A percentile compares a stretch with the other conserved stretches of the same genome.
phyloP scores from a whole-genome alignment of 1,139 yeast species.

The Protomyces macrosporus region DNA sequence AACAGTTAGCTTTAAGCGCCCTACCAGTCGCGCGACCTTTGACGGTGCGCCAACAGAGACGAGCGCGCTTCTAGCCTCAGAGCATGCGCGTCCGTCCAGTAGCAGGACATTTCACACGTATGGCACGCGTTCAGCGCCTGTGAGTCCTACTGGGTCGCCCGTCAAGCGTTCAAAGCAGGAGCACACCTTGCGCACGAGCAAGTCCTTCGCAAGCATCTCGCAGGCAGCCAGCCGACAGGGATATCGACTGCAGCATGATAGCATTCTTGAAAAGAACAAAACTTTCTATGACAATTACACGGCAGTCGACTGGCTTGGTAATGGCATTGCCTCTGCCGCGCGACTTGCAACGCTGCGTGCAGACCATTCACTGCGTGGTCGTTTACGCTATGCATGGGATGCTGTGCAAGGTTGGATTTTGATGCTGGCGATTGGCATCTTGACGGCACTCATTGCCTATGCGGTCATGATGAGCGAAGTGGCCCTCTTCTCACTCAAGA shows the following conservation, averaged over 20 bases:
- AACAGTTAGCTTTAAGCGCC: not conserved
- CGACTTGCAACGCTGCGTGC: slow-evolving; percentile 44
- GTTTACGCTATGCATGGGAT: slow-evolving; percentile 37
- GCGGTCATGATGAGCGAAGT: slow-evolving; percentile 51
- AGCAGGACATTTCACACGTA: not conserved
- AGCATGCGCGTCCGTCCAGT: too few species aligned
- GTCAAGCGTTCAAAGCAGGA: not conserved
- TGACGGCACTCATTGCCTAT: slow-evolving; percentile 51
- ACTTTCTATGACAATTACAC: slow-evolving; percentile 57
- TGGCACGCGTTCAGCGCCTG: not conserved
- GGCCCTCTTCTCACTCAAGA: slow-evolving; percentile 50
- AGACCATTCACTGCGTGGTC: slow-evolving; percentile 1
- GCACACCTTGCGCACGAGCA: not conserved
- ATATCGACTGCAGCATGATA: not conserved
- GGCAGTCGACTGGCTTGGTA: slow-evolving; percentile 60
- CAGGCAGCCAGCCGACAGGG: not conserved
- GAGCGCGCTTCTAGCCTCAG: not conserved
- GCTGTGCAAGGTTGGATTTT: slow-evolving; percentile 49
- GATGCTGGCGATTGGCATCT: slow-evolving; percentile 39
- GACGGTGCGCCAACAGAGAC: not conserved
- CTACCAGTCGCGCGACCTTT: not conserved
- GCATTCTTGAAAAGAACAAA: slow-evolving; percentile 11
- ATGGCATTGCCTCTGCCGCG: slow-evolving; percentile 47
- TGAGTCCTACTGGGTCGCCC: not conserved
- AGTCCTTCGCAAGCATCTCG: not conserved